phyloP scores from a whole-genome alignment of 208 protist genomes.

The Leishmania braziliensis region DNA sequence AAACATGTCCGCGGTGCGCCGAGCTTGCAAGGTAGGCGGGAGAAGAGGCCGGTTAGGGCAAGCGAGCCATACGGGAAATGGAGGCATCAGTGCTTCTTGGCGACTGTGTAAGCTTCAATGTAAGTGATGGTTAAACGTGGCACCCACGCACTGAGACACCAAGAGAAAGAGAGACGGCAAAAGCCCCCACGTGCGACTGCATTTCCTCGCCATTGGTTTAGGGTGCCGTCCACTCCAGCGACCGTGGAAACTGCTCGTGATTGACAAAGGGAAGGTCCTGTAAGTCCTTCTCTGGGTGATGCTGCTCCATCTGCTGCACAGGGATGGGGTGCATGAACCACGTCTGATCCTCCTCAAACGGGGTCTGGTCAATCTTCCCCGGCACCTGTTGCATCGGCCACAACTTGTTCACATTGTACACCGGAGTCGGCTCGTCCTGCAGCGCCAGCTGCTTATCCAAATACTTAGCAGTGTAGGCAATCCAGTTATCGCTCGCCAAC shows the following conservation, averaged over 20 bases:
- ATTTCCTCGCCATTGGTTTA: slow-evolving; percentile 18
- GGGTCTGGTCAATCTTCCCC: slow-evolving; percentile 85
- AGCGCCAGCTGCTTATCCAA: slow-evolving; percentile 80
- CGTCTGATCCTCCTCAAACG: slow-evolving; percentile 91
- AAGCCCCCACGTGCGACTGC: neutral
- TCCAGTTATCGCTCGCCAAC: slow-evolving; percentile 61
- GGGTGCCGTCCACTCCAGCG: slow-evolving; percentile 86
- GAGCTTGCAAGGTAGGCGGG: neutral
- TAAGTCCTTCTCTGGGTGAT: slow-evolving; percentile 85
- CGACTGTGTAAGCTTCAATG: neutral
- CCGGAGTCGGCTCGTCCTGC: slow-evolving; percentile 52
- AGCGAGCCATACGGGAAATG: neutral
- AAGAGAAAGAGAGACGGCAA: neutral
- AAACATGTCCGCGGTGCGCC: neutral
- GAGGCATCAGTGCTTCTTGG: neutral
- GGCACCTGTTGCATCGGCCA: slow-evolving; percentile 91
- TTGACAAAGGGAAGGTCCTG: slow-evolving; percentile 90
- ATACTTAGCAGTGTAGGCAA: slow-evolving; percentile 84
- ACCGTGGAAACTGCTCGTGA: slow-evolving; percentile 89
- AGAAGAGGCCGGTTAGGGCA: too few relatives aligned
- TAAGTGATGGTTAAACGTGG: neutral
- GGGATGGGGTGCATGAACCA: slow-evolving; percentile 88
- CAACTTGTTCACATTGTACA: slow-evolving; percentile 86
- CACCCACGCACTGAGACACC: neutral
- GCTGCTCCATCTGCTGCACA: slow-evolving; percentile 83